phyloP scores from a whole-genome alignment of 202 grass and related monocot species.

The Dendrocalamus latiflorus region DNA sequence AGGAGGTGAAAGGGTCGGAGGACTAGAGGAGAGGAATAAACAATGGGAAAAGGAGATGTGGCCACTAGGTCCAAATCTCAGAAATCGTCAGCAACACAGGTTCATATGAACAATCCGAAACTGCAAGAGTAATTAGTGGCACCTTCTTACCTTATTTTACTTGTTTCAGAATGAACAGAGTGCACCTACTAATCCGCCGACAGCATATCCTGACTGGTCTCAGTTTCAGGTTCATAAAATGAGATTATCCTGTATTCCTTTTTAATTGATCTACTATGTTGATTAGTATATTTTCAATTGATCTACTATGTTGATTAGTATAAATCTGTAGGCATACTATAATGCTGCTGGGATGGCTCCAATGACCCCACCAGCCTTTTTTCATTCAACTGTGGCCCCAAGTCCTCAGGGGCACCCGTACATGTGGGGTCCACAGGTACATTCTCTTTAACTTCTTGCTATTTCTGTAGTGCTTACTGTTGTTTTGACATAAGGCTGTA shows the following conservation, averaged over 20 bases:
- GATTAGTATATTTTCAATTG: conserved; percentile 32
- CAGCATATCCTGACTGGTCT: conserved; percentile 61
- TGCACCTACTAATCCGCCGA: conserved; percentile 47
- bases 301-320: too few species aligned
- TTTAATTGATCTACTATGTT: conserved; percentile 30
- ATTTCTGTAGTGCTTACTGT: not conserved
- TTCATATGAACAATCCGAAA: conserved; percentile 31
- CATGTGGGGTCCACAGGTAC: conserved; percentile 73
- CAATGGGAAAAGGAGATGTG: conserved; percentile 57
- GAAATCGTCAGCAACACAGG: conserved; percentile 46
- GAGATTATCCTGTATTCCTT: not conserved
- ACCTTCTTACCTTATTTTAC: conserved; percentile 35
- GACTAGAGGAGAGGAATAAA: conserved; percentile 22
- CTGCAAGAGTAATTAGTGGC: conserved; percentile 2
- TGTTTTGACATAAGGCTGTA: not conserved
- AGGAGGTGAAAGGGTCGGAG: conserved; percentile 20
- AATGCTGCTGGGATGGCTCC: conserved; percentile 45
- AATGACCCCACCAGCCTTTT: conserved; percentile 56
- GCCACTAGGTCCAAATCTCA: conserved; percentile 50
- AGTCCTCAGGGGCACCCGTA: conserved; percentile 64
- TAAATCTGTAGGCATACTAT: conserved; percentile 54
- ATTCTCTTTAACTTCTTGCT: not conserved
- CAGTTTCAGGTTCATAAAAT: conserved; percentile 50
- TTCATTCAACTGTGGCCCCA: conserved; percentile 50
- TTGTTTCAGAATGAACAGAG: conserved; percentile 51